These are phyloP conservation scores for Lactarius akahatsu DNA, from an alignment of 768 basidiomycete genomes.

Conservation along the genomic window DNA sequence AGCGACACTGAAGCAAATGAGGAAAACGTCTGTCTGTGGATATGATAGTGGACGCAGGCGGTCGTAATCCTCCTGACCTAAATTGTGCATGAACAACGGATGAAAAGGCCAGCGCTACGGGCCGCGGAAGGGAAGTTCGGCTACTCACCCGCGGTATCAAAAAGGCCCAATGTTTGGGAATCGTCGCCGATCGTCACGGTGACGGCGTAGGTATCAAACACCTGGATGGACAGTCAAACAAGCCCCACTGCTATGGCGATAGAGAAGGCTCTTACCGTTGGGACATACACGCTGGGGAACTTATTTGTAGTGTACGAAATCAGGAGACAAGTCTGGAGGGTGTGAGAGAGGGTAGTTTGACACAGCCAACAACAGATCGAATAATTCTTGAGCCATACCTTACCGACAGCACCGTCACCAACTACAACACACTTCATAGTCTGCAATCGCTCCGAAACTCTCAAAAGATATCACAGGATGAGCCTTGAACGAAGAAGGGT, in stretches of 20 bases:
- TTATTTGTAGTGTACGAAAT: slow-evolving; percentile 98
- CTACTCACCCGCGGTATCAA: slow-evolving; percentile 93
- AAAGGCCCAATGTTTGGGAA: slow-evolving; percentile 96
- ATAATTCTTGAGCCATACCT: slow-evolving; percentile 55
- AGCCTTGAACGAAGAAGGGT: slow-evolving; percentile 7
- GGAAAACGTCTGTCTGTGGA: slow-evolving; percentile 99
- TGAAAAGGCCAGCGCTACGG: background rate
- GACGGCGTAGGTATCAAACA: slow-evolving; percentile 97
- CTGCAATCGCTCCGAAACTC: slow-evolving; percentile 52
- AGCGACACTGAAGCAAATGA: slow-evolving; percentile 99
- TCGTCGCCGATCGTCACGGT: slow-evolving; percentile 99
- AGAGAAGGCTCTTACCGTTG: slow-evolving; percentile 66
- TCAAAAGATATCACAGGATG: slow-evolving; percentile 12
- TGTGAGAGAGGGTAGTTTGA: slow-evolving; percentile 3
- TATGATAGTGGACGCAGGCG: slow-evolving; percentile 98
- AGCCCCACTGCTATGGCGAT: slow-evolving; percentile 26
- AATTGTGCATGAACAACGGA: slow-evolving; percentile 27
- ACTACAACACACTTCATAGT: slow-evolving; percentile 98
- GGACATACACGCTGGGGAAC: slow-evolving; percentile 98
- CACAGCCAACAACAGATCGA: background rate
- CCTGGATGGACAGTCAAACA: slow-evolving; percentile 44
- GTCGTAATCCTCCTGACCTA: slow-evolving; percentile 99
- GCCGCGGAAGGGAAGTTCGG: background rate
- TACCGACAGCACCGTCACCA: slow-evolving; percentile 97
- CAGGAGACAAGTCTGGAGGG: slow-evolving; percentile 81